Evolutionary conservation across 2,329 filamentous ascomycete genomes (phyloP).

Genomic region (Calonectria montana): DNA sequence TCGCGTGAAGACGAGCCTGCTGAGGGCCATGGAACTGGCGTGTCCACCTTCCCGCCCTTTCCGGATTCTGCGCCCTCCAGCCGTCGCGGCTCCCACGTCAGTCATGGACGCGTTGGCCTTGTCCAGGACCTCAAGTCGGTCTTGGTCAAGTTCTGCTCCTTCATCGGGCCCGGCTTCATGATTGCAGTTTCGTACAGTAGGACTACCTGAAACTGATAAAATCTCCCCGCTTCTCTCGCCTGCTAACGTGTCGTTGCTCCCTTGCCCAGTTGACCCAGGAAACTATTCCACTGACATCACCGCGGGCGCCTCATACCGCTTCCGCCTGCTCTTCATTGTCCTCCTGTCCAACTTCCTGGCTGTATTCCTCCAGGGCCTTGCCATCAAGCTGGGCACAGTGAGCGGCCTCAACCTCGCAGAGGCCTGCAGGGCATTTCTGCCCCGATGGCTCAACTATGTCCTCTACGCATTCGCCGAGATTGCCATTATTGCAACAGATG

Average conservation of each 20-base stretch:
- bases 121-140: constrained; percentile 30
- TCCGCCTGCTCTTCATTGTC: constrained; percentile 75
- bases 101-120: not conserved
- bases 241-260: constrained; percentile 10
- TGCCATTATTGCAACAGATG: constrained; percentile 78
- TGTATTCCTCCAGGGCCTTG: constrained; percentile 77
- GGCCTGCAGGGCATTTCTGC: constrained; percentile 73
- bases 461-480: constrained; percentile 73
- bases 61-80: constrained; percentile 24
- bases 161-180: constrained; percentile 77
- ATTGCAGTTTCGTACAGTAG: constrained; percentile 68
- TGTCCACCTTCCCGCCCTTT: constrained; percentile 18
- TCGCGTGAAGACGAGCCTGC: constrained; percentile 26
- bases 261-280: constrained; percentile 63
- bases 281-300: constrained; percentile 79
- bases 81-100: constrained; percentile 21
- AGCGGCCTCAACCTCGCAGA: constrained; percentile 75
- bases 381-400: constrained; percentile 76
- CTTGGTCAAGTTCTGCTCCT: constrained; percentile 47
- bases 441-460: constrained; percentile 72
- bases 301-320: constrained; percentile 74
- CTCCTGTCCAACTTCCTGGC: constrained; percentile 77
- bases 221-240: constrained; percentile 5
- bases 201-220: constrained; percentile 22
- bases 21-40: constrained; percentile 10